phyloP scores from a whole-genome alignment of 2,329 filamentous ascomycete genomes.

The Aspergillus latus region DNA sequence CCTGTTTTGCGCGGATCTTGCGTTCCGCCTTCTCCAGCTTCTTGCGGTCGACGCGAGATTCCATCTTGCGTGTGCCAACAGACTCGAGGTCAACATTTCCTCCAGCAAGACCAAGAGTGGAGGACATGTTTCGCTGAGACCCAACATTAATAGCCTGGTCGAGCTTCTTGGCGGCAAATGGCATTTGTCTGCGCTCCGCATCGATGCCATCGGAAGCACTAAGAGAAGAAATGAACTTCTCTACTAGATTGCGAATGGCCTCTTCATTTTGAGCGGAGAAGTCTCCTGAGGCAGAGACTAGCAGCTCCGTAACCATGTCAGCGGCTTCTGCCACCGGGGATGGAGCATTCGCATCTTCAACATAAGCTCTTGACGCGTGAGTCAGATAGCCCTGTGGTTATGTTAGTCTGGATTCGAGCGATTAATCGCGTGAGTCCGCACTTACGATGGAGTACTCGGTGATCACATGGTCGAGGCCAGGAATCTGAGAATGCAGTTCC shows the following conservation, averaged over 20 bases:
- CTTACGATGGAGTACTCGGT: constrained; percentile 80
- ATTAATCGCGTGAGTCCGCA: constrained; percentile 9
- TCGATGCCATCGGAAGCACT: constrained; percentile 68
- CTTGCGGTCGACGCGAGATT: constrained; percentile 96
- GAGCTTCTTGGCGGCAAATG: constrained; percentile 76
- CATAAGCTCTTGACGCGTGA: constrained; percentile 84
- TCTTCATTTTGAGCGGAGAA: constrained; percentile 69
- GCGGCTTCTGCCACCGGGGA: constrained; percentile 85
- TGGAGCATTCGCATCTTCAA: constrained; percentile 66
- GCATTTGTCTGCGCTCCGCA: constrained; percentile 66
- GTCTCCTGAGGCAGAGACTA: constrained; percentile 90
- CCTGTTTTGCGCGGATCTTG: constrained; percentile 97
- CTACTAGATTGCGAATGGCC: constrained; percentile 77
- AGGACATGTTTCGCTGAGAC: constrained; percentile 92
- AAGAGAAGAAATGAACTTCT: constrained; percentile 84
- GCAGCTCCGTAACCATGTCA: constrained; percentile 76
- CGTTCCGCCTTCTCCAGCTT: constrained; percentile 98
- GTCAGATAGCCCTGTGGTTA: constrained; percentile 71
- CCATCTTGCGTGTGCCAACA: constrained; percentile 87
- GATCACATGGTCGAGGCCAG: constrained; percentile 82
- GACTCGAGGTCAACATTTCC: constrained; percentile 89
- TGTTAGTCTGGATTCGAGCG: constrained; percentile 4
- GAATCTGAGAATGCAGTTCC: constrained; percentile 80
- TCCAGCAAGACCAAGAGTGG: constrained; percentile 82
- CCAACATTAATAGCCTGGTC: constrained; percentile 95